Percentiles rank a stretch among this genome's conserved stretches.
Conservation (phyloP, 495 filamentous ascomycete genomes). For the Penicillium odoratum region DNA sequence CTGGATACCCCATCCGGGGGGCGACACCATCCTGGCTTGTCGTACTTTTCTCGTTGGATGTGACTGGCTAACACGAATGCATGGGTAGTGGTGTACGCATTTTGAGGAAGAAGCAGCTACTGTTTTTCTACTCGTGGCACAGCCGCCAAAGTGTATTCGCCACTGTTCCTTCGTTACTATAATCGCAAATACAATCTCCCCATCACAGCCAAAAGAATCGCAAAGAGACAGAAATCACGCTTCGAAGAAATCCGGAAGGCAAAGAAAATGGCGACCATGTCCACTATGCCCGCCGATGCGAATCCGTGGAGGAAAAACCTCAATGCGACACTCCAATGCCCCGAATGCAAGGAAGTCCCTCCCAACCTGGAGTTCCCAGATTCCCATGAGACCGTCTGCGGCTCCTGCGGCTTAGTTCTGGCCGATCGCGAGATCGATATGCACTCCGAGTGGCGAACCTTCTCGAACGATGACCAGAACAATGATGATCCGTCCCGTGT, state of each 20-base stretch:
- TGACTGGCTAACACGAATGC: conserved; percentile 35
- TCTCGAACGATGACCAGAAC: conserved; percentile 94
- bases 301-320: conserved; percentile 71
- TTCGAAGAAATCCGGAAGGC: conserved; percentile 21
- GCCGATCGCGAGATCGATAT: conserved; percentile 90
- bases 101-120: conserved; percentile 6
- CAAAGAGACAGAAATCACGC: conserved; percentile 34
- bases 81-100: conserved; percentile 20
- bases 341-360: conserved; percentile 86
- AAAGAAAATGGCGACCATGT: conserved; percentile 42
- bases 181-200: conserved; percentile 47
- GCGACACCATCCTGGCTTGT: conserved; percentile 12
- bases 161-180: conserved; percentile 58
- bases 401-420: conserved; percentile 87
- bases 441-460: conserved; percentile 97
- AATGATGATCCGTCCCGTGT: conserved; percentile 97
- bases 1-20: conserved; percentile 3
- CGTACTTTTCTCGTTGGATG: conserved; percentile 20
- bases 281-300: conserved; percentile 28
- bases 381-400: conserved; percentile 89
- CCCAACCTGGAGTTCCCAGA: conserved; percentile 95
- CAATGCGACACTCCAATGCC: conserved; percentile 78
- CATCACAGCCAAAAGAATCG: conserved; percentile 40
- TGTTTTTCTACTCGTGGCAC: conserved; percentile 18
- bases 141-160: conserved; percentile 65